Evolutionary conservation across 108 stramenopile species (phyloP).

Genomic region (Seminavis robusta): DNA sequence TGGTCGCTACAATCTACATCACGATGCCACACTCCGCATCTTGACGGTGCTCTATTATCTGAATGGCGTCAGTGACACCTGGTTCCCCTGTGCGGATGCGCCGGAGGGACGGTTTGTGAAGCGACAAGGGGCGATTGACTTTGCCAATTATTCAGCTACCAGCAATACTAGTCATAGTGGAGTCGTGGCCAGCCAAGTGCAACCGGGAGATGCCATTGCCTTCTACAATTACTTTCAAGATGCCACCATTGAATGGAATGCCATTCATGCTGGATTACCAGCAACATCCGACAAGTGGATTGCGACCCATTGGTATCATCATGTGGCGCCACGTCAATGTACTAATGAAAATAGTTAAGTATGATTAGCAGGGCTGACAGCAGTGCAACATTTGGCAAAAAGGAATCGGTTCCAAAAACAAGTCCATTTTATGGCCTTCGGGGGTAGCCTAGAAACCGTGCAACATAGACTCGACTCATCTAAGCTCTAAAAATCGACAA

Average conservation of each 20-base stretch:
- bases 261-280: constrained; percentile 51
- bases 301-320: constrained; percentile 65
- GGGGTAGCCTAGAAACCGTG: no score
- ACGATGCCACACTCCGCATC: constrained; percentile 34
- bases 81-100: constrained; percentile 55
- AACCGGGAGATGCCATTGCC: constrained; percentile 53
- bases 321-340: no score
- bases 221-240: constrained; percentile 54
- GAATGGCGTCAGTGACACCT: constrained; percentile 64
- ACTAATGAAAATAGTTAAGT: no score
- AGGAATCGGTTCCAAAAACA: no score
- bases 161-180: constrained; percentile 3
- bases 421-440: no score
- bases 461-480: no score
- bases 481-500: no score
- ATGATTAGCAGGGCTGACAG: no score
- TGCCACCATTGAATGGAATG: constrained; percentile 40
- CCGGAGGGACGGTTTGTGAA: neutral
- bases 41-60: constrained; percentile 60
- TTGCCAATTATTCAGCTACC: neutral
- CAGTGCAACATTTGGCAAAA: no score
- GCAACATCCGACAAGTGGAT: constrained; percentile 41
- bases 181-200: constrained; percentile 1
- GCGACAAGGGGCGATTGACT: neutral
- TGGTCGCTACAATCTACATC: constrained; percentile 54